phyloP scores from a whole-genome alignment of 495 filamentous ascomycete genomes.

The Lasiosphaeria hispida region DNA sequence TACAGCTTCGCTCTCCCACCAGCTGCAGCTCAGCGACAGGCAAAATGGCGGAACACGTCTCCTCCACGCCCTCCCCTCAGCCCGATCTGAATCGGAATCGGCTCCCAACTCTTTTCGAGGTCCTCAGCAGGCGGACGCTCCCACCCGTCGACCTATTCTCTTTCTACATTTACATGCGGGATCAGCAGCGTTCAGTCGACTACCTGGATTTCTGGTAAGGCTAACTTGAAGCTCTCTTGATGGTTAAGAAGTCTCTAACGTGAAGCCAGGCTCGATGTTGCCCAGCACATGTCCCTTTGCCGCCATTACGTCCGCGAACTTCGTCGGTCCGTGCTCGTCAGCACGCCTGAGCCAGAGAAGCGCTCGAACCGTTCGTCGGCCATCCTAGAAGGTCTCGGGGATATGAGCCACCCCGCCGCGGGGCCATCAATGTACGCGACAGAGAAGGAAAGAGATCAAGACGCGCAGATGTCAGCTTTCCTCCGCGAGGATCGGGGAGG shows the following conservation, averaged over 20 bases:
- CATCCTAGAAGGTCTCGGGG: slow-evolving; percentile 69
- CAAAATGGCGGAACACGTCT: slow-evolving; percentile 39
- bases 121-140: slow-evolving; percentile 83
- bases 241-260: slow-evolving; percentile 13
- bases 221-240: not conserved
- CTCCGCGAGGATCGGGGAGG: slow-evolving; percentile 69
- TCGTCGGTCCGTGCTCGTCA: slow-evolving; percentile 85
- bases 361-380: slow-evolving; percentile 81
- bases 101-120: slow-evolving; percentile 91
- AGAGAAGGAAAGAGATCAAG: slow-evolving; percentile 63
- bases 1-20: slow-evolving; percentile 1
- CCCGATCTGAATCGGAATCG: slow-evolving; percentile 67
- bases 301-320: slow-evolving; percentile 96
- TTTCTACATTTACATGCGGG: slow-evolving; percentile 99
- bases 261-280: slow-evolving; percentile 90
- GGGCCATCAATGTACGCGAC: slow-evolving; percentile 46
- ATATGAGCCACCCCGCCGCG: slow-evolving; percentile 58
- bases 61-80: slow-evolving; percentile 36
- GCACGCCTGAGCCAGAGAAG: slow-evolving; percentile 87
- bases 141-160: slow-evolving; percentile 95
- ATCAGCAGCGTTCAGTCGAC: slow-evolving; percentile 95
- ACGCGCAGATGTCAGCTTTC: slow-evolving; percentile 86
- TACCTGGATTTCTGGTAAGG: slow-evolving; percentile 96
- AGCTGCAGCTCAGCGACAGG: not conserved
- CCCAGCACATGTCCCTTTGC: slow-evolving; percentile 97